These are phyloP conservation scores for Lathyrus aphaca DNA, from an alignment of 306 rosid species.

Conservation along the genomic window DNA sequence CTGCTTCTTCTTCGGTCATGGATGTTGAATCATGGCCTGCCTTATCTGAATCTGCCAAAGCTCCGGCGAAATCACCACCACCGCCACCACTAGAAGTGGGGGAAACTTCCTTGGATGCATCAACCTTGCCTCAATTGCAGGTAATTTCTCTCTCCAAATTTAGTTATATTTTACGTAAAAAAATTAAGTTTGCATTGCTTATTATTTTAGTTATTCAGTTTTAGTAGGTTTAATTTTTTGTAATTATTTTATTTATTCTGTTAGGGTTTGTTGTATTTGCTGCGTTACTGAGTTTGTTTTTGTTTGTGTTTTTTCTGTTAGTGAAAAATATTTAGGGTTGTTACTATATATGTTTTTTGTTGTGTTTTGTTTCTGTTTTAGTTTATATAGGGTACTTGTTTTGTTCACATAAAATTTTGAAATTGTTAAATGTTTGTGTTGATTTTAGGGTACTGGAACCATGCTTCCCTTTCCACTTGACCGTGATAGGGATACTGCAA, in stretches of 20 bases:
- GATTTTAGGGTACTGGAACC: conserved; percentile 62
- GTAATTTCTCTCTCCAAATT: conserved; percentile 41
- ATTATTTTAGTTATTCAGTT: not conserved
- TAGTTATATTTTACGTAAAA: not conserved
- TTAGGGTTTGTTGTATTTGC: not conserved
- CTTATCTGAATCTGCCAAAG: conserved; percentile 61
- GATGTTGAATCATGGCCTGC: conserved; percentile 93
- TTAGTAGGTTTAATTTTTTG: not conserved
- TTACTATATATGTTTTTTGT: not conserved
- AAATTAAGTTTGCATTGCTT: not conserved
- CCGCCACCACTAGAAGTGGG: conserved; percentile 47
- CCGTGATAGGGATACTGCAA: conserved; percentile 49
- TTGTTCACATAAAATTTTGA: conserved; percentile 33
- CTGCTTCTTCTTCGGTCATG: conserved; percentile 58
- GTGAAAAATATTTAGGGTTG: no score
- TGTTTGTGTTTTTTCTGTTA: not conserved
- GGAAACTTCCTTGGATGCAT: conserved; percentile 46
- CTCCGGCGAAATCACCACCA: conserved; percentile 47
- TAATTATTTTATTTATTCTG: not conserved
- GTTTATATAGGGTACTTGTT: not conserved
- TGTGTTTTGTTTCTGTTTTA: not conserved
- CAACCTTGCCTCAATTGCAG: conserved; percentile 53
- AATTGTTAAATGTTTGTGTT: conserved; percentile 10
- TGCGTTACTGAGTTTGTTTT: not conserved
- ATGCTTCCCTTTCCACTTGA: conserved; percentile 54